Conservation (phyloP, 169 alveolate genomes). For the Cryptosporidium andersoni region DNA sequence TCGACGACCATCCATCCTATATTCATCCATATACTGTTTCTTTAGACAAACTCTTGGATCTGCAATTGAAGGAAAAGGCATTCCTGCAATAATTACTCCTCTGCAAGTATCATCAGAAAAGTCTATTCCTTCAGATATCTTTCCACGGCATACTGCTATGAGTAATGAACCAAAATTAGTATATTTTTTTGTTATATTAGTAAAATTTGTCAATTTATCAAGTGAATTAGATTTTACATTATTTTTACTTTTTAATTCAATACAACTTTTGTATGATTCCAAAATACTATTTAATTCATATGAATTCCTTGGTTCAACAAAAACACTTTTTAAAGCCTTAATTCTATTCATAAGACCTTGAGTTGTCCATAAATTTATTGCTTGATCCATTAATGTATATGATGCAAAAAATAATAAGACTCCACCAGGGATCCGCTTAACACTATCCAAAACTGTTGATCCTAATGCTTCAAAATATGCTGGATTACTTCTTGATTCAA, state of each 20-base stretch:
- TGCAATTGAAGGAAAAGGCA: slow-evolving; percentile 89
- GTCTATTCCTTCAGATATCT: slow-evolving; percentile 94
- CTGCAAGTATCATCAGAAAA: slow-evolving; percentile 90
- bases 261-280: slow-evolving; percentile 49
- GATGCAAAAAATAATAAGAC: slow-evolving; percentile 89
- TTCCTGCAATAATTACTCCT: slow-evolving; percentile 90
- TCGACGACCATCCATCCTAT: slow-evolving; percentile 77
- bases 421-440: slow-evolving; percentile 84
- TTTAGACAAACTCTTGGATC: slow-evolving; percentile 89
- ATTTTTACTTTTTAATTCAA: not conserved
- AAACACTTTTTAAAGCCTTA: slow-evolving; percentile 75
- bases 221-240: not conserved
- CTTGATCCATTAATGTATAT: slow-evolving; percentile 85
- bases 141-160: slow-evolving; percentile 93
- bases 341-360: slow-evolving; percentile 78
- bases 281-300: slow-evolving; percentile 43
- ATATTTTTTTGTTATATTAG: slow-evolving; percentile 43
- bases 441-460: slow-evolving; percentile 81
- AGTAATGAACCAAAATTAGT: slow-evolving; percentile 85
- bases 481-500: slow-evolving; percentile 81
- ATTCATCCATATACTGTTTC: slow-evolving; percentile 82
- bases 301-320: slow-evolving; percentile 72
- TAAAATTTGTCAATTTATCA: slow-evolving; percentile 22
- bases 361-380: slow-evolving; percentile 83
- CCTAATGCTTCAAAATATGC: slow-evolving; percentile 84